Evolutionary conservation across 2,329 filamentous ascomycete genomes (phyloP), one percentile per base, ranked within the genome.

Genomic region (Aspergillus ochraceus): DNA sequence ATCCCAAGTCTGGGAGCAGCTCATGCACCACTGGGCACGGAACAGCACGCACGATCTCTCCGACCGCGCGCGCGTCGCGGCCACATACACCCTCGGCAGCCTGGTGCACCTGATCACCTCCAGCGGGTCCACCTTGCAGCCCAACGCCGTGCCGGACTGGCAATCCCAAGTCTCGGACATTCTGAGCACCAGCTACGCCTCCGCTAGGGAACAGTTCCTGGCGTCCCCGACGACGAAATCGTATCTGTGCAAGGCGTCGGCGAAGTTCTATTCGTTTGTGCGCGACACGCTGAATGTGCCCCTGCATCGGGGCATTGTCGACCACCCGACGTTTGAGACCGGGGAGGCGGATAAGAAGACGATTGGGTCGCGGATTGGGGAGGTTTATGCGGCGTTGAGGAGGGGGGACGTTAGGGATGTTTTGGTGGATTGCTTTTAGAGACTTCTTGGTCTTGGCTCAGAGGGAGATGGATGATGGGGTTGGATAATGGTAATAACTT

Each of bases 241-340:
- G 1, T 66, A 73, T 46, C 70, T 79, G 1, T 71, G 77, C 30
- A 52, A 58, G 8, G 68, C 70, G 4, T 73, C 75, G 9, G 61
- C 59, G 20, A 63, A 53, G 2, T 59, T 79, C 20, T 80, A 79
- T 65, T 50, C 46, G 3, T 75, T 73, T 57, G 73, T 79, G 8
- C 71, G 77, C 2, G 59, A 65, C 10, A 68, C 69, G 6, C 67
- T 79, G 19, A 62, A 58, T 1, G 67, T 79, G 12, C 70, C 71
- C 4, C 66, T 75, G 60, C 70, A 74, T 55, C 69, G 67, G 20
- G 73, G 71, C 3, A 55, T 74, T 1, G 59, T 62, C 6, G 72
- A 75, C 29, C 71, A 75, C 26, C 69, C 71, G 1, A 65, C 68
- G 0, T 56, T 64, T 22, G 57, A 57, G 20, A 54, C 55, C 14